Evolutionary conservation across 2,329 filamentous ascomycete species (phyloP).

Genomic region (Kalaharituber pfeilii): DNA sequence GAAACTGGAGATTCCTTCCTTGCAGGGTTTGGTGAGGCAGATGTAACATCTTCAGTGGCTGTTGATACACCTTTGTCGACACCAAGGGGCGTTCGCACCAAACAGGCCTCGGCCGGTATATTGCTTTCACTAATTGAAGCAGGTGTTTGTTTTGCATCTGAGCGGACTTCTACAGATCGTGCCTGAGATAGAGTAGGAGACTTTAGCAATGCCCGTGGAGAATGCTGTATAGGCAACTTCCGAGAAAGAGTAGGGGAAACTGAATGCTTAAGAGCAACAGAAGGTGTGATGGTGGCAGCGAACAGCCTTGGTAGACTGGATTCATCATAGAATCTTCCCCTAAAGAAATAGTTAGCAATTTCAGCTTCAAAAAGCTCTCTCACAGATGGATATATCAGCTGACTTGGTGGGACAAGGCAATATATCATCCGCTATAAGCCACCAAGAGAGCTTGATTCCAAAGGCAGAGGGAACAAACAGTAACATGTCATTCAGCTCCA

Average conservation of each 20-base stretch:
- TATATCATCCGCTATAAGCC: not conserved
- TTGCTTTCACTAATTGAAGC: too few relatives aligned
- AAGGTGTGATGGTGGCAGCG: not conserved
- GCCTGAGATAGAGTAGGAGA: not conserved
- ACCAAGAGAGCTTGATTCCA: too few relatives aligned
- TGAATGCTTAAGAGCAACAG: not conserved
- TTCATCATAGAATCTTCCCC: not conserved
- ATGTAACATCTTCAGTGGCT: not conserved
- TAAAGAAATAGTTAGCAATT: not conserved
- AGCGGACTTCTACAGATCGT: not conserved
- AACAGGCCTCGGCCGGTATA: too few relatives aligned
- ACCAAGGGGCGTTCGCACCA: not conserved
- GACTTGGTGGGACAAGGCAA: not conserved
- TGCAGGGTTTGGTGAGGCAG: not conserved
- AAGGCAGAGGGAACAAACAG: slow-evolving; percentile 9
- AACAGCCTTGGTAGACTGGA: not conserved
- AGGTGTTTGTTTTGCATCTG: too few relatives aligned
- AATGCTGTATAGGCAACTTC: slow-evolving; percentile 10
- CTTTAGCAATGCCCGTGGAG: slow-evolving; percentile 4
- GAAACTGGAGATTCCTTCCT: not conserved
- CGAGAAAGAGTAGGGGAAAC: slow-evolving; percentile 5
- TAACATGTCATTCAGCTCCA: slow-evolving; percentile 22
- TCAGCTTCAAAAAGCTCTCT: too few relatives aligned
- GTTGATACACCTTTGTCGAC: not conserved
- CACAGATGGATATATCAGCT: too few relatives aligned